Evolutionary conservation across 1,284 basidiomycete species (phyloP).

Genomic region (Anthracocystis panici-leucophaei): DNA sequence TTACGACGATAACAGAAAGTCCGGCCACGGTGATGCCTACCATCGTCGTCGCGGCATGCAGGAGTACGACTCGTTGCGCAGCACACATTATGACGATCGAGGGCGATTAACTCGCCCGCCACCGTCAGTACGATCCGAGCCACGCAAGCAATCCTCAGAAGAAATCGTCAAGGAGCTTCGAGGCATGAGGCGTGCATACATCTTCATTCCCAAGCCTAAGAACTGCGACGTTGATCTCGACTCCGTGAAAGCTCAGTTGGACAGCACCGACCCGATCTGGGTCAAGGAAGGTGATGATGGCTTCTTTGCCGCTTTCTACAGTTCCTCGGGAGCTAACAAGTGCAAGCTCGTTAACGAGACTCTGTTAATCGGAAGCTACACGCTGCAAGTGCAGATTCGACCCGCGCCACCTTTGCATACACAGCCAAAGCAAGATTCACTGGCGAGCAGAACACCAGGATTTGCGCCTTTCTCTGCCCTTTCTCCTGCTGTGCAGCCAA

Average conservation of each 20-base stretch:
- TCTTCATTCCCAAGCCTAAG: slow-evolving; percentile 48
- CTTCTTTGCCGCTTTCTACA: slow-evolving; percentile 68
- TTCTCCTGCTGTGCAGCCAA: slow-evolving; percentile 5
- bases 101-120: background rate
- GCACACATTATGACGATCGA: slow-evolving; percentile 11
- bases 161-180: slow-evolving; percentile 35
- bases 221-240: slow-evolving; percentile 44
- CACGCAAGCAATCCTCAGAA: slow-evolving; percentile 18
- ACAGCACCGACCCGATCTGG: slow-evolving; percentile 48
- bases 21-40: slow-evolving; percentile 5
- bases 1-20: slow-evolving; percentile 11
- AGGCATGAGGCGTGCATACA: slow-evolving; percentile 40
- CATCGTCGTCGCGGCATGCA: slow-evolving; percentile 16
- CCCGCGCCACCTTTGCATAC: slow-evolving; percentile 1
- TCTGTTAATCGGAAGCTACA: slow-evolving; percentile 39
- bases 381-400: slow-evolving; percentile 50
- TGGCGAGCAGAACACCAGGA: background rate
- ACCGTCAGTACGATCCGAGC: background rate
- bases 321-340: slow-evolving; percentile 27
- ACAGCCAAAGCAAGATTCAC: background rate
- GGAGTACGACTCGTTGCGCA: slow-evolving; percentile 7
- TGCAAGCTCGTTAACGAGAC: slow-evolving; percentile 55
- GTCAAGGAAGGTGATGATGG: slow-evolving; percentile 62
- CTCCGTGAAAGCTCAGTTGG: slow-evolving; percentile 56
- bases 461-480: background rate